These are phyloP conservation scores for Prunus armeniaca DNA, from an alignment of 306 rosid genomes.

Conservation along the genomic window DNA sequence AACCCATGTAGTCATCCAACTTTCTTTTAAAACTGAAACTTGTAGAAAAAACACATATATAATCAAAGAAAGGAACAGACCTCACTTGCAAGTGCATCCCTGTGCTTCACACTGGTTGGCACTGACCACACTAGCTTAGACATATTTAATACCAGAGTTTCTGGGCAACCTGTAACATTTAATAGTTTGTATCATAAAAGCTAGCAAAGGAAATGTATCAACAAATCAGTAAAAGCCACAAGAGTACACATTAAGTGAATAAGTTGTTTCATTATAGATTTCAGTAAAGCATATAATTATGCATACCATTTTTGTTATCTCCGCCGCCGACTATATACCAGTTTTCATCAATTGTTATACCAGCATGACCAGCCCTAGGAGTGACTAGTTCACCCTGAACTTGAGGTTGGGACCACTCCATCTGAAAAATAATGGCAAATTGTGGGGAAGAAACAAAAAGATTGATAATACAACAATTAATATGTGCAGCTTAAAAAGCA, in stretches of 20 bases:
- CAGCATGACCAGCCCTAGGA: conserved; percentile 97
- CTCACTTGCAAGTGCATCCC: conserved; percentile 98
- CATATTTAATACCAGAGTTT: conserved; percentile 82
- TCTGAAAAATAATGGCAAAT: conserved; percentile 47
- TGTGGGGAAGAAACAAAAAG: conserved; percentile 9
- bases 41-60: not conserved
- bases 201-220: conserved; percentile 17
- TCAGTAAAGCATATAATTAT: conserved; percentile 8
- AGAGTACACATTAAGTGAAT: not conserved
- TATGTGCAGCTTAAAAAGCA: not conserved
- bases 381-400: conserved; percentile 74
- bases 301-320: conserved; percentile 81
- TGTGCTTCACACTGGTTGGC: conserved; percentile 66
- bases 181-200: conserved; percentile 4
- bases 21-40: not conserved
- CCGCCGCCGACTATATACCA: conserved; percentile 99
- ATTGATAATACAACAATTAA: conserved; percentile 8
- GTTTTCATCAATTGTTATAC: conserved; percentile 64
- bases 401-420: conserved; percentile 98
- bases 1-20: not conserved
- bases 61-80: conserved; percentile 32
- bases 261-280: conserved; percentile 6
- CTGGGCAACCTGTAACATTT: conserved; percentile 74
- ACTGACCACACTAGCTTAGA: conserved; percentile 88
- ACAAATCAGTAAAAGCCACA: not conserved